Evolutionary conservation across 352 stramenopile genomes (phyloP).

Genomic region (Globisporangium alternatum): DNA sequence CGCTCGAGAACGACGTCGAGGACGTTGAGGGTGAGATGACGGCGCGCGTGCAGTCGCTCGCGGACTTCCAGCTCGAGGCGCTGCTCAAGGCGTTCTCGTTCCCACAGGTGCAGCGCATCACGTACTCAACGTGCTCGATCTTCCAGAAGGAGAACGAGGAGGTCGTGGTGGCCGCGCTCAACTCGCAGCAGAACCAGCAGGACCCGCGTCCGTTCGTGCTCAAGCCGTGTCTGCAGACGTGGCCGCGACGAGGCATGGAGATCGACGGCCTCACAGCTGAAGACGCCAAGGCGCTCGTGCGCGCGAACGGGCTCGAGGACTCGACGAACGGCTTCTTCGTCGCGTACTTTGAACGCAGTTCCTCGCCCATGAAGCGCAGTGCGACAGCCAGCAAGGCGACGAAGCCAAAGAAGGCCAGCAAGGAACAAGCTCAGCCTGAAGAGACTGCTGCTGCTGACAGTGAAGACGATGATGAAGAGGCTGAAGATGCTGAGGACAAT

Average conservation of each 20-base stretch:
- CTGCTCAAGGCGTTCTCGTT: slow-evolving; percentile 95
- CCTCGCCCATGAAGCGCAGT: slow-evolving; percentile 8
- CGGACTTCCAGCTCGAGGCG: slow-evolving; percentile 93
- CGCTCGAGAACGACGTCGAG: slow-evolving; percentile 32
- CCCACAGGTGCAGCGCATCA: slow-evolving; percentile 90
- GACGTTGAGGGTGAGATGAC: slow-evolving; percentile 54
- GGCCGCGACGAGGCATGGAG: slow-evolving; percentile 66
- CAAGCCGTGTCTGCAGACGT: slow-evolving; percentile 61
- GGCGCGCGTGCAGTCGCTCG: slow-evolving; percentile 88
- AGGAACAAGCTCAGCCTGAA: slow-evolving; percentile 7
- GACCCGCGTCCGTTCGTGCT: slow-evolving; percentile 62
- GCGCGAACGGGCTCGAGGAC: slow-evolving; percentile 91
- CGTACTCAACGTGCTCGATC: slow-evolving; percentile 97
- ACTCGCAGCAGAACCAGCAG: slow-evolving; percentile 43
- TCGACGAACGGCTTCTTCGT: slow-evolving; percentile 98
- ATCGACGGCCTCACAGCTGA: slow-evolving; percentile 53
- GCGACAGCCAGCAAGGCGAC: not conserved
- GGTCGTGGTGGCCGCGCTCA: slow-evolving; percentile 89
- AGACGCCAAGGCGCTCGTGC: slow-evolving; percentile 84
- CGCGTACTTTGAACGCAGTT: slow-evolving; percentile 89
- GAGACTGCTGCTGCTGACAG: not conserved
- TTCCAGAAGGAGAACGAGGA: slow-evolving; percentile 96
- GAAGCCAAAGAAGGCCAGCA: not conserved
- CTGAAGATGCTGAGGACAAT: not conserved
- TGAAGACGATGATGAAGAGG: slow-evolving; percentile 1